These are phyloP conservation scores for Leucocoprinus leucothites DNA, from an alignment of 768 basidiomycete genomes.

Conservation along the genomic window DNA sequence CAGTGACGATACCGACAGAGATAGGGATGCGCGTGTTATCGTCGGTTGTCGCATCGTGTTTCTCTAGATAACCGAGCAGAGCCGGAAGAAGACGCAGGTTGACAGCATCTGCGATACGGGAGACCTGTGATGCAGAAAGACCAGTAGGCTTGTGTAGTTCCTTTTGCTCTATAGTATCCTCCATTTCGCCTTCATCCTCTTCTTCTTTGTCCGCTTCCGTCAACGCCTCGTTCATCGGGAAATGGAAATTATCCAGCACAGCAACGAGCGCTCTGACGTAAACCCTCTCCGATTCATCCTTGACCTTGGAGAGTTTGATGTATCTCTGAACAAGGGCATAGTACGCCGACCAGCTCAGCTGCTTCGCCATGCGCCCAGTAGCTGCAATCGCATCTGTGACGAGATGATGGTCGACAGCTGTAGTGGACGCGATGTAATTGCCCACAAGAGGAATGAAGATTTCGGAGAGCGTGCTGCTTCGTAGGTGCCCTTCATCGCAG, in stretches of 20 bases:
- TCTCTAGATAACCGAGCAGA: slow-evolving; percentile 78
- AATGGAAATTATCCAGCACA: slow-evolving; percentile 88
- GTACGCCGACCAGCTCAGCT: slow-evolving; percentile 83
- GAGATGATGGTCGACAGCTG: slow-evolving; percentile 76
- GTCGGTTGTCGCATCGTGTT: slow-evolving; percentile 73
- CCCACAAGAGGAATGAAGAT: slow-evolving; percentile 86
- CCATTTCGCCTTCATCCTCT: slow-evolving; percentile 22
- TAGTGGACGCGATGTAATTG: slow-evolving; percentile 67
- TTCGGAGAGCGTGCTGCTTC: slow-evolving; percentile 69
- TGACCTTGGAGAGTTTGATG: slow-evolving; percentile 62
- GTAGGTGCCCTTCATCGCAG: slow-evolving; percentile 60
- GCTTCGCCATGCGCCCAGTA: slow-evolving; percentile 73
- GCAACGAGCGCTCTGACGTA: slow-evolving; percentile 84
- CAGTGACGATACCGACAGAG: slow-evolving; percentile 79
- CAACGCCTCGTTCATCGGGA: slow-evolving; percentile 68
- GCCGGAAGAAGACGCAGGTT: slow-evolving; percentile 73
- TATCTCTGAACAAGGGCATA: slow-evolving; percentile 78
- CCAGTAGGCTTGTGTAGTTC: slow-evolving; percentile 7
- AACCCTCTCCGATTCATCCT: slow-evolving; percentile 70
- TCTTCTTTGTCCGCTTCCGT: slow-evolving; percentile 20
- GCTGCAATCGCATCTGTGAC: slow-evolving; percentile 86
- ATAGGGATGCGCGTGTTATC: slow-evolving; percentile 87
- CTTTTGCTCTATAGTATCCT: slow-evolving; percentile 22
- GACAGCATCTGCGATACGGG: slow-evolving; percentile 71
- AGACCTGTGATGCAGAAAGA: slow-evolving; percentile 15